Evolutionary conservation across 2,329 filamentous ascomycete species (phyloP), one percentile per base, ranked within the genome.

Genomic region (Fusarium sp.): DNA sequence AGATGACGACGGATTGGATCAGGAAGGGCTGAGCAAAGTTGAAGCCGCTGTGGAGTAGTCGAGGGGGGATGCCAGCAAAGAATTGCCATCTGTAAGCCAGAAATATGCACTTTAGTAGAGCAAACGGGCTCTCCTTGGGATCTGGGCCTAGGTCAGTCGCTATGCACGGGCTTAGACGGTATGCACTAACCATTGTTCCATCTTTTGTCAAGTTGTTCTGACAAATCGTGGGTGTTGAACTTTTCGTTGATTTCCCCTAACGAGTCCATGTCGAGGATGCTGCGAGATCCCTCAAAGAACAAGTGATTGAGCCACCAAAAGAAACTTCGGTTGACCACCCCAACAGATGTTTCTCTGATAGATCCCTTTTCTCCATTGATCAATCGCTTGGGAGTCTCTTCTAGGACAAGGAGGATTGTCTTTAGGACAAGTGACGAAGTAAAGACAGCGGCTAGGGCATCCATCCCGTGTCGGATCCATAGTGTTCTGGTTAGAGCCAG

Each of bases 1-100:
- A 78, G 7, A 62, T 51, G 27, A 83, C 75, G 1, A 79, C 70
- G 2, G 77, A 72, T 30, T 78, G 75, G 66, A 85, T 80, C 27
- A 86, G 80, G 27, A 86, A 73, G 0, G 84, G 83, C 39, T 86
- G 84, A 6, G 81, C 78, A 55, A 85, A 84, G 7, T 73, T 80
- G 68, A 86, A 84, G 5, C 75, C 83, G 1, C 77, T 78, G 27
- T 78, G 78, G 10, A 77, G 74, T 3, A 84, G 68, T 0, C 83
- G 78, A 3, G 83, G 81, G 6, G 80, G 41, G 5, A 84, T 72
- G 0, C 75, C 77, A 1, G 76, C 73, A 2, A 77, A 23, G 7
- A 82, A 70, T 4, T 78, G 75, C 71, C 73, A 71, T 23, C 73
- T 77, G 53, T 77, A 76, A 0, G 77, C 65, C 28, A 67, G 52